Conservation (phyloP, 306 rosid species). For the Lathyrus sativus region DNA sequence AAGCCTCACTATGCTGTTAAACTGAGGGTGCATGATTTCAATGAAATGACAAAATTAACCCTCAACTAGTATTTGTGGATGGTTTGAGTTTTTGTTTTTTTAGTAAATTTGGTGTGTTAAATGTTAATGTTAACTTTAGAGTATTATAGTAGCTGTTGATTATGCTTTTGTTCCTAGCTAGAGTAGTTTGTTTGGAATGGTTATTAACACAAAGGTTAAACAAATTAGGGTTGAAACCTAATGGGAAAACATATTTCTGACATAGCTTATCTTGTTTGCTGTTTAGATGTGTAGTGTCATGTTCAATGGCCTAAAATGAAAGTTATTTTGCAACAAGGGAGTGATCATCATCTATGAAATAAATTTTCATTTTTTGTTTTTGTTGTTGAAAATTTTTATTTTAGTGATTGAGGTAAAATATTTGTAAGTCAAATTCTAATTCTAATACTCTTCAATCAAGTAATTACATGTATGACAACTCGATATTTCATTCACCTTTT, state of each 20-base stretch:
- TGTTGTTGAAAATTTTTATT: neutral
- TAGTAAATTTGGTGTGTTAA: constrained; percentile 36
- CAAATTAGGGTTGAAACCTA: constrained; percentile 23
- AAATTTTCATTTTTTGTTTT: neutral
- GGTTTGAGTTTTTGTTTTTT: constrained; percentile 21
- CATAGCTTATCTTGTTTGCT: constrained; percentile 22
- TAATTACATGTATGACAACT: no score
- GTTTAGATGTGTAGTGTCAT: constrained; percentile 8
- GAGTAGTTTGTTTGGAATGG: constrained; percentile 14
- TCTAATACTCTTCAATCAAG: no score
- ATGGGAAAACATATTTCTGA: constrained; percentile 24
- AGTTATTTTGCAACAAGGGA: neutral
- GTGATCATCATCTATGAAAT: neutral
- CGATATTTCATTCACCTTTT: no score
- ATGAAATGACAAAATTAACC: constrained; percentile 42
- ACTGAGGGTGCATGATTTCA: constrained; percentile 10
- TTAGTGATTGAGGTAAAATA: constrained; percentile 7
- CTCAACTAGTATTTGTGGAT: constrained; percentile 8
- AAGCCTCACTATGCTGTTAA: constrained; percentile 49
- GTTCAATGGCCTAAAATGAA: constrained; percentile 18
- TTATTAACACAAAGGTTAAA: constrained; percentile 15
- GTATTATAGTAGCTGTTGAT: constrained; percentile 17
- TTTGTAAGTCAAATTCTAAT: no score
- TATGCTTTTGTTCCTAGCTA: constrained; percentile 25
- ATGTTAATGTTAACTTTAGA: constrained; percentile 11